phyloP scores from a whole-genome alignment of 1,139 yeast genomes.

The Debaryomycetaceae sp. region DNA sequence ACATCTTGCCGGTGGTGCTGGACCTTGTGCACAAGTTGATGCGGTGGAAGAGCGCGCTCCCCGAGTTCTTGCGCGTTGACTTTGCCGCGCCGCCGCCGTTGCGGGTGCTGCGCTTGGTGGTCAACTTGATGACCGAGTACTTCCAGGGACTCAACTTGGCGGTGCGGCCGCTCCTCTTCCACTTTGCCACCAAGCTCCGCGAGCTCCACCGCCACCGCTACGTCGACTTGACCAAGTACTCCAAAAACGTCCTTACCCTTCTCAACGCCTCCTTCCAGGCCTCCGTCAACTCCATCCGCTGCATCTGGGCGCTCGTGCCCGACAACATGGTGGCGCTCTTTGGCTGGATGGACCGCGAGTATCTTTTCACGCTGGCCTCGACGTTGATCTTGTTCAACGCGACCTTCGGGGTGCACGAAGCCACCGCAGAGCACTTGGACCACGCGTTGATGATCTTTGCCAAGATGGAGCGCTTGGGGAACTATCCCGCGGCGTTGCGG shows the following conservation, averaged over 20 bases:
- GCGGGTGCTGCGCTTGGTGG: slow-evolving; percentile 61
- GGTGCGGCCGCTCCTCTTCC: slow-evolving; percentile 74
- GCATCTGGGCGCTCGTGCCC: slow-evolving; percentile 68
- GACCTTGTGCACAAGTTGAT: slow-evolving; percentile 66
- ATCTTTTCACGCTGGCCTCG: slow-evolving; percentile 75
- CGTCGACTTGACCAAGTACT: slow-evolving; percentile 64
- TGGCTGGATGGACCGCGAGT: slow-evolving; percentile 89
- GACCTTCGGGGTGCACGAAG: slow-evolving; percentile 79
- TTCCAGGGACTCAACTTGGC: slow-evolving; percentile 83
- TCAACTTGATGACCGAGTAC: slow-evolving; percentile 80
- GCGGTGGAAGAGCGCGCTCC: slow-evolving; percentile 66
- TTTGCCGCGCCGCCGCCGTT: slow-evolving; percentile 38
- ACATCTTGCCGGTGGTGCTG: slow-evolving; percentile 70
- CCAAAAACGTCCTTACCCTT: slow-evolving; percentile 62
- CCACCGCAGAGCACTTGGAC: slow-evolving; percentile 67
- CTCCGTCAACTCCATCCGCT: slow-evolving; percentile 71
- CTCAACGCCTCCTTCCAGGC: slow-evolving; percentile 82
- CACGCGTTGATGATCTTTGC: slow-evolving; percentile 70
- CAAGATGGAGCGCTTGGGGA: slow-evolving; percentile 71
- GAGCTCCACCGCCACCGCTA: slow-evolving; percentile 45
- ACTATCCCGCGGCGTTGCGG: slow-evolving; percentile 72
- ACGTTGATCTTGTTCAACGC: slow-evolving; percentile 73
- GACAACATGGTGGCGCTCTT: slow-evolving; percentile 78
- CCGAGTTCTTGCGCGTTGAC: slow-evolving; percentile 62
- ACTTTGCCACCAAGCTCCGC: slow-evolving; percentile 69